Percentiles rank a stretch among this genome's conserved stretches.
These are phyloP conservation scores for Calamus simplicifolius DNA, from an alignment of 176 grass and related monocot species.

Conservation along the genomic window DNA sequence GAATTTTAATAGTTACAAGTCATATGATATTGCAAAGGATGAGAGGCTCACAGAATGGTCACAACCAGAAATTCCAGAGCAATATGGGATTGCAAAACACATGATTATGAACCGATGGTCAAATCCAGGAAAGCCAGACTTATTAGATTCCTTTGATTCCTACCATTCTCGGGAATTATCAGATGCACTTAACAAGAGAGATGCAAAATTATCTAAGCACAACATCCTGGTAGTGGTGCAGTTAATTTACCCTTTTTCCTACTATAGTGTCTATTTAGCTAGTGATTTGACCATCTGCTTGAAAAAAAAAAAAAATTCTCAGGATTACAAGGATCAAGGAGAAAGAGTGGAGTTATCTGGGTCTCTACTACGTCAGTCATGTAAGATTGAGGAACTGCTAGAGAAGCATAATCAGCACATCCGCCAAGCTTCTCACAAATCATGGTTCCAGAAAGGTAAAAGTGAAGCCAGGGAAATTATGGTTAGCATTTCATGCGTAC, in stretches of 20 bases:
- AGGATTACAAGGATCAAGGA: slow-evolving; percentile 45
- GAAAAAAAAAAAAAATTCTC: slow-evolving; percentile 2
- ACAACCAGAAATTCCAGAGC: slow-evolving; percentile 27
- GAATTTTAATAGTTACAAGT: background rate
- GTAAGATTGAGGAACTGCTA: slow-evolving; percentile 70
- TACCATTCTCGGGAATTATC: background rate
- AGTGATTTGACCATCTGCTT: background rate
- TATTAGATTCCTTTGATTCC: slow-evolving; percentile 22
- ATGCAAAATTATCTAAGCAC: background rate
- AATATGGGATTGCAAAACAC: slow-evolving; percentile 47
- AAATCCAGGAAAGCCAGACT: slow-evolving; percentile 24
- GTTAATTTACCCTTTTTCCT: background rate
- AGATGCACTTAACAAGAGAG: slow-evolving; percentile 1
- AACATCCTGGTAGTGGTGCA: background rate
- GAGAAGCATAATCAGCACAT: slow-evolving; percentile 67
- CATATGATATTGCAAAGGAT: slow-evolving; percentile 50
- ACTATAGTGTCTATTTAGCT: background rate
- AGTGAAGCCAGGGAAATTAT: too few relatives aligned
- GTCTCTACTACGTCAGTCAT: slow-evolving; percentile 47
- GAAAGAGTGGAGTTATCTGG: slow-evolving; percentile 52
- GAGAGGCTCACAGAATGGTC: slow-evolving; percentile 68
- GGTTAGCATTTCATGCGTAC: too few relatives aligned
- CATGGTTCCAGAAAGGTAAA: slow-evolving; percentile 75
- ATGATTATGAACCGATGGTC: slow-evolving; percentile 72
- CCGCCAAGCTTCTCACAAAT: slow-evolving; percentile 37